These are phyloP conservation scores for Adiantum capillusveneris DNA, from an alignment of 75 land plant genomes.

Conservation along the genomic window DNA sequence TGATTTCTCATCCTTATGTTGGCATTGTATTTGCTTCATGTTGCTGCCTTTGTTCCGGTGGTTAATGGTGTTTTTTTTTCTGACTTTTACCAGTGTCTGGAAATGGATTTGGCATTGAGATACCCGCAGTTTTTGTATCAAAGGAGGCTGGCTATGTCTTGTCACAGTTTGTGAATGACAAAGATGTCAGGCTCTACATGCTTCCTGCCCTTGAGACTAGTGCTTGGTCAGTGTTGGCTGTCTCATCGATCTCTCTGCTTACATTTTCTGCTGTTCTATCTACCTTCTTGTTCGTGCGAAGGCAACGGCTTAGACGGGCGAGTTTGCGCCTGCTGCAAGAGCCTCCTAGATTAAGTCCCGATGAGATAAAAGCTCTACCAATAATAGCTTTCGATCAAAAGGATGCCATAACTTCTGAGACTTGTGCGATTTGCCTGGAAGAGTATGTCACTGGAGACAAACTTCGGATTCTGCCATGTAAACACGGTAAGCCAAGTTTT, in stretches of 20 bases:
- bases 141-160: slow-evolving; percentile 29
- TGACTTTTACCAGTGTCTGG: slow-evolving; percentile 41
- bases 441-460: slow-evolving; percentile 34
- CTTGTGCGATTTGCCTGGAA: slow-evolving; percentile 47
- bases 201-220: slow-evolving; percentile 42
- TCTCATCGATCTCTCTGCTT: slow-evolving; percentile 42
- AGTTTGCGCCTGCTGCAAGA: slow-evolving; percentile 22
- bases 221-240: slow-evolving; percentile 52
- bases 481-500: slow-evolving; percentile 22
- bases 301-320: slow-evolving; percentile 25
- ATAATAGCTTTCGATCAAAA: slow-evolving; percentile 20
- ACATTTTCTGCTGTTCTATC: slow-evolving; percentile 38
- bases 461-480: slow-evolving; percentile 38
- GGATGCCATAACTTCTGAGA: slow-evolving; percentile 23
- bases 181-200: slow-evolving; percentile 28
- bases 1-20: too few species aligned
- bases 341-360: slow-evolving; percentile 26
- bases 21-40: too few species aligned
- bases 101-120: slow-evolving; percentile 20
- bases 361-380: slow-evolving; percentile 46
- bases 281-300: slow-evolving; percentile 42
- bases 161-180: slow-evolving; percentile 20
- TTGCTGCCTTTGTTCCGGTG: too few species aligned
- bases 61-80: too few species aligned
- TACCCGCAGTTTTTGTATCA: slow-evolving; percentile 41